phyloP scores from a whole-genome alignment of 1,139 yeast species.

The Blastobotrys indianensis region DNA sequence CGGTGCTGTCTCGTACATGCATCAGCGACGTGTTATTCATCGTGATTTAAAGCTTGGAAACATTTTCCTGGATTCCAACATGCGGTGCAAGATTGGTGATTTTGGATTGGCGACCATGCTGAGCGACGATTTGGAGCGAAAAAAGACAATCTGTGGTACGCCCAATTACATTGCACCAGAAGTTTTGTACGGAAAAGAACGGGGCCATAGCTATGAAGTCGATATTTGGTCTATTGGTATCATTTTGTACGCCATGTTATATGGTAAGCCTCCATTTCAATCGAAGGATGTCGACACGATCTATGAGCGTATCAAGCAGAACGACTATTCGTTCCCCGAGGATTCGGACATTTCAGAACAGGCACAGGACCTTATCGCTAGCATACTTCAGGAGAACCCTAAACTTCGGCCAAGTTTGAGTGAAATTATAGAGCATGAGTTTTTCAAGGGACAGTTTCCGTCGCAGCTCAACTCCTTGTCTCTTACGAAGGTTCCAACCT shows the following conservation, averaged over 20 bases:
- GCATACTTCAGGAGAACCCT: conserved; percentile 74
- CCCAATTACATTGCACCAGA: conserved; percentile 98
- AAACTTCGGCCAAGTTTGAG: conserved; percentile 72
- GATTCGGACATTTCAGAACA: conserved; percentile 64
- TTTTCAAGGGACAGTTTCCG: conserved; percentile 80
- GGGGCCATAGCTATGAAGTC: conserved; percentile 90
- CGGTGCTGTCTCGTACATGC: conserved; percentile 91
- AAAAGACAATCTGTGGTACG: conserved; percentile 93
- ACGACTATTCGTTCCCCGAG: conserved; percentile 75
- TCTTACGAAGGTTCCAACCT: conserved; percentile 55
- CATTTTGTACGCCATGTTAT: conserved; percentile 83
- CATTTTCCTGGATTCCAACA: conserved; percentile 83
- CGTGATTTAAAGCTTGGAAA: conserved; percentile 93
- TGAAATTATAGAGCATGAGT: conserved; percentile 68
- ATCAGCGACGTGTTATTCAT: conserved; percentile 88
- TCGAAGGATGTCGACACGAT: conserved; percentile 91
- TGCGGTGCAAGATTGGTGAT: conserved; percentile 93
- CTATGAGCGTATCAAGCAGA: conserved; percentile 80
- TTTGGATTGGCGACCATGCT: conserved; percentile 92
- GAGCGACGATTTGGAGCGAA: conserved; percentile 63
- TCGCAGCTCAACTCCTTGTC: conserved; percentile 49
- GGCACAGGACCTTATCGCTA: conserved; percentile 65
- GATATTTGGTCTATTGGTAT: conserved; percentile 96
- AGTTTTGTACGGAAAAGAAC: conserved; percentile 78
- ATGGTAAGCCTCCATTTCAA: conserved; percentile 96